These are phyloP conservation scores for Ophiostoma triangulosporum DNA, from an alignment of 2,329 filamentous ascomycete genomes.

Conservation along the genomic window DNA sequence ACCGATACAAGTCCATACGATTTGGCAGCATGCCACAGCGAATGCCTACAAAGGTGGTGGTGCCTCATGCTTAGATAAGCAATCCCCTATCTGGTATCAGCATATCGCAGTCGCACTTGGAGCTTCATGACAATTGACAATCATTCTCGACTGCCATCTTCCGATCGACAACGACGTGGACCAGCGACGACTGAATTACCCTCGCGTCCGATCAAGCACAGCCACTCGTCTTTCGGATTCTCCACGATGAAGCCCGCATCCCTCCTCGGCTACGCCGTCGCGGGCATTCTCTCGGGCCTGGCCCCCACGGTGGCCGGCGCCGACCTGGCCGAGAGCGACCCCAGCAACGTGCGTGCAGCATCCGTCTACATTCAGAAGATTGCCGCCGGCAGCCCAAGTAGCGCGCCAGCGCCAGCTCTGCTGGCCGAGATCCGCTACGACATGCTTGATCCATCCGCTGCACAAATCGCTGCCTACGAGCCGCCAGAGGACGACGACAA, in stretches of 20 bases:
- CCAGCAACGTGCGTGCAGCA: slow-evolving; percentile 27
- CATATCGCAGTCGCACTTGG: background rate
- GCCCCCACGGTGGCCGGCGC: background rate
- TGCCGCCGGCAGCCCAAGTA: slow-evolving; percentile 15
- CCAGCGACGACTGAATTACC: background rate
- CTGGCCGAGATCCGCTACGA: slow-evolving; percentile 47
- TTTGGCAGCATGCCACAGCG: too few relatives aligned
- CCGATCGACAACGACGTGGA: background rate
- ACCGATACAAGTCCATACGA: too few relatives aligned
- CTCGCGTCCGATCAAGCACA: background rate
- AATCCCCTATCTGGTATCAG: background rate
- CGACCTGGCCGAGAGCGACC: slow-evolving; percentile 6
- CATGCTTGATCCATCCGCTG: slow-evolving; percentile 24
- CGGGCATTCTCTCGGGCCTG: background rate
- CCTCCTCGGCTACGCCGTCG: slow-evolving; percentile 6
- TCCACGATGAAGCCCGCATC: slow-evolving; percentile 3
- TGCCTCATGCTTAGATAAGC: background rate
- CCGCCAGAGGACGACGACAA: slow-evolving; percentile 29
- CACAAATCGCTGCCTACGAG: slow-evolving; percentile 40
- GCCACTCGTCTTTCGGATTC: background rate
- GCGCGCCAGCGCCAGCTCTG: slow-evolving; percentile 19
- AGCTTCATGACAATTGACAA: background rate
- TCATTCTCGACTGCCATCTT: too few relatives aligned
- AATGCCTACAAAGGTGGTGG: background rate
- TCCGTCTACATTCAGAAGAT: slow-evolving; percentile 38